Conservation (phyloP, 2,329 filamentous ascomycete genomes). For the Ascochyta clinopodiicola region DNA sequence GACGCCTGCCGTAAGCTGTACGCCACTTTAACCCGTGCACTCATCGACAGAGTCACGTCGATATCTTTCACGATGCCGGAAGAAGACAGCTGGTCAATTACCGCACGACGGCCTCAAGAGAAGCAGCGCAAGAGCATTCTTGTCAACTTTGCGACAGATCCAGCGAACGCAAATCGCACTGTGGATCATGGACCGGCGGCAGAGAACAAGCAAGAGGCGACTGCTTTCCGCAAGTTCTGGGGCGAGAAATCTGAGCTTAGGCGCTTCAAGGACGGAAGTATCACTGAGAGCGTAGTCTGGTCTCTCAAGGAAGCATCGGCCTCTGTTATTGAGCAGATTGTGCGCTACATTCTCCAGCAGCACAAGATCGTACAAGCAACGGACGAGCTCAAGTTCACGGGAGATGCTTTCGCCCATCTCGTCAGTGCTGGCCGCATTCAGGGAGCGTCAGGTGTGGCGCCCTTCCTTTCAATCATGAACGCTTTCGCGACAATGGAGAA, state of each 20-base stretch:
- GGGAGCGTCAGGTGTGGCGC: constrained; percentile 50
- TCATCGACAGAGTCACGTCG: constrained; percentile 75
- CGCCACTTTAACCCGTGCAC: constrained; percentile 69
- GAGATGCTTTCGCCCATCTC: constrained; percentile 55
- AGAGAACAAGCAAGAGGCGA: constrained; percentile 83
- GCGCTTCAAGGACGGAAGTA: constrained; percentile 93
- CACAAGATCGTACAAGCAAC: constrained; percentile 70
- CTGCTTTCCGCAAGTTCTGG: constrained; percentile 89
- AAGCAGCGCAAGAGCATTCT: constrained; percentile 54
- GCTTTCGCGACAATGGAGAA: constrained; percentile 77
- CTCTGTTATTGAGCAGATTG: constrained; percentile 80
- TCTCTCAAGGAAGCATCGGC: constrained; percentile 62
- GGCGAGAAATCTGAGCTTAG: constrained; percentile 90
- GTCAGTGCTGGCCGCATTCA: constrained; percentile 48
- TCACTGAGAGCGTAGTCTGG: constrained; percentile 93
- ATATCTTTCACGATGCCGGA: constrained; percentile 55
- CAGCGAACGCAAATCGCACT: constrained; percentile 72
- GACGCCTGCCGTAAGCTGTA: constrained; percentile 65
- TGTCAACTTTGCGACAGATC: constrained; percentile 75
- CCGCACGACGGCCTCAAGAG: constrained; percentile 30
- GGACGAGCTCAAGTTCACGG: constrained; percentile 55
- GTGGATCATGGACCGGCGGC: constrained; percentile 89
- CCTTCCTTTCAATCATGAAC: constrained; percentile 73
- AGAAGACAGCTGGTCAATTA: constrained; percentile 46
- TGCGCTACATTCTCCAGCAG: constrained; percentile 71